Percentiles rank a stretch among this genome's conserved stretches.
phyloP scores from a whole-genome alignment of 2,329 filamentous ascomycete genomes.

The Pseudocercospora musae region DNA sequence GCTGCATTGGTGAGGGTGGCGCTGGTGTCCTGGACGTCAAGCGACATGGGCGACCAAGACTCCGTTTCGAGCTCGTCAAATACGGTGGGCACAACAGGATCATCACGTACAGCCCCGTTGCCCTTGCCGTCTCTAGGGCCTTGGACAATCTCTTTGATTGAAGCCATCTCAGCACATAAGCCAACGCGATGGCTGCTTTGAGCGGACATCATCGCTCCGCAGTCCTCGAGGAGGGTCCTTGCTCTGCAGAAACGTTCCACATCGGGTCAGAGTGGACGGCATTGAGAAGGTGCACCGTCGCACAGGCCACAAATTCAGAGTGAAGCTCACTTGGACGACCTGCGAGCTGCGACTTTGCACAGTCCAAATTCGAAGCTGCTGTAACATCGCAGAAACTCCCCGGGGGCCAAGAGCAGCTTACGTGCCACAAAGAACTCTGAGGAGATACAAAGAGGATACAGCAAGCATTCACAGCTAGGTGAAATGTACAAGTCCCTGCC shows the following conservation, averaged over 20 bases:
- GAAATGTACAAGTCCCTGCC: not conserved
- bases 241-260: not conserved
- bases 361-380: not conserved
- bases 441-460: not conserved
- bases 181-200: not conserved
- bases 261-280: not conserved
- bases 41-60: constrained; percentile 26
- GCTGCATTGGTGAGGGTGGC: constrained; percentile 33
- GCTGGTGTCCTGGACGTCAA: constrained; percentile 23
- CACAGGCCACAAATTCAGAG: not conserved
- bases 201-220: not conserved
- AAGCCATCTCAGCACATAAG: not conserved
- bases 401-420: too few relatives aligned
- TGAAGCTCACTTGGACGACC: not conserved
- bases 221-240: not conserved
- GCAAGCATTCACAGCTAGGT: not conserved
- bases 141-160: constrained; percentile 48
- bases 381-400: not conserved
- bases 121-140: constrained; percentile 62
- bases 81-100: constrained; percentile 67
- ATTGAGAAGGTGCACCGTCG: not conserved
- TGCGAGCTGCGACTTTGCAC: not conserved
- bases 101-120: constrained; percentile 62
- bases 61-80: constrained; percentile 44
- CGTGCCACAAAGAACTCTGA: not conserved